A percentile compares a stretch with the other conserved stretches of the same genome.
Conservation (phyloP, 2,329 filamentous ascomycete species). For the Penicillium sp. region DNA sequence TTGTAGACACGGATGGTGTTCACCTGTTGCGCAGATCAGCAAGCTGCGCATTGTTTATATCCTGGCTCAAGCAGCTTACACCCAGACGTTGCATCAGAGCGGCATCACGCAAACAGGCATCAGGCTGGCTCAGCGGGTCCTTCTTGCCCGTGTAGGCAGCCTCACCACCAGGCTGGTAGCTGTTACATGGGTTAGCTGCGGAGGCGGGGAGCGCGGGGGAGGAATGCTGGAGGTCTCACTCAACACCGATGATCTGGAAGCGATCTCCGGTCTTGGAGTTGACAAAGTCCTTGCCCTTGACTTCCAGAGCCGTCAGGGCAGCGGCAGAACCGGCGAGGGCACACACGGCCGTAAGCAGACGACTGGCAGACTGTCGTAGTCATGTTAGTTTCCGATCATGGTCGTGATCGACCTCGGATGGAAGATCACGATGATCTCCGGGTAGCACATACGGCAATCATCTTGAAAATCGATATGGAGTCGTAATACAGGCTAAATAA, state of each 20-base stretch:
- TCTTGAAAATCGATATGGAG: neutral
- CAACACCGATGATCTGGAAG: conserved; percentile 62
- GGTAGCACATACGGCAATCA: conserved; percentile 1
- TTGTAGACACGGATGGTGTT: conserved; percentile 67
- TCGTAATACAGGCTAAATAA: neutral
- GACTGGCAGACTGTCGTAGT: conserved; percentile 30
- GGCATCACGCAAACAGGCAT: conserved; percentile 60
- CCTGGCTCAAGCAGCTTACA: conserved; percentile 35
- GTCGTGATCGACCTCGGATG: neutral
- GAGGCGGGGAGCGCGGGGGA: neutral
- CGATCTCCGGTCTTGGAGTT: conserved; percentile 57
- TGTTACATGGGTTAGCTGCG: conserved; percentile 21
- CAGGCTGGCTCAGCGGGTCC: conserved; percentile 59
- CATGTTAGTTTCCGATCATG: neutral
- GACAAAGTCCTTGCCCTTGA: conserved; percentile 61
- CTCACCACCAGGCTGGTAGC: conserved; percentile 62
- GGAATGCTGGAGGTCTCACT: conserved; percentile 41
- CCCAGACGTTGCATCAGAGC: conserved; percentile 62
- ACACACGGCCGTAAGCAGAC: conserved; percentile 41
- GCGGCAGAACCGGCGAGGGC: conserved; percentile 46
- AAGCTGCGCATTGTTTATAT: conserved; percentile 2
- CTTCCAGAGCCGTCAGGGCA: conserved; percentile 56
- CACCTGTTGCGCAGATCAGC: conserved; percentile 35
- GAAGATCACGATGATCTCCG: neutral
- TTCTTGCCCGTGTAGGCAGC: conserved; percentile 53